A percentile compares a stretch with the other conserved stretches of the same genome.
Evolutionary conservation across 768 basidiomycete genomes (phyloP).

Genomic region (Cystofilobasidium capitatum): DNA sequence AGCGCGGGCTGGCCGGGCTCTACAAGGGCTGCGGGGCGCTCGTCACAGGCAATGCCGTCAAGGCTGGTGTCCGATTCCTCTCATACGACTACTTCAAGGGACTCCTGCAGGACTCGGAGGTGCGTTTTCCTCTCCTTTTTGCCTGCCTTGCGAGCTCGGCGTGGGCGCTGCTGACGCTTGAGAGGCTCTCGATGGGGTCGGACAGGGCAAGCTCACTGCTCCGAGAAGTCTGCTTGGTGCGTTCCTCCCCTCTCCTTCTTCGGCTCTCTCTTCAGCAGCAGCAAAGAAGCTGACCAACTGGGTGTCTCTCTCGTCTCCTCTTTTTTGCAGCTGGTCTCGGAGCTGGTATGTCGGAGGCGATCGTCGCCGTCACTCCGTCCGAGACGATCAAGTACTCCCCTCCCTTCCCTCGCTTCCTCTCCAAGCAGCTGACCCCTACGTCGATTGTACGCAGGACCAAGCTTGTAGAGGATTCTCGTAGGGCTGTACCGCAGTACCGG

Average conservation of each 20-base stretch:
- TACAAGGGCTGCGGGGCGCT: conserved; percentile 88
- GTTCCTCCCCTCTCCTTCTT: conserved; percentile 25
- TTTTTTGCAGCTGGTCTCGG: conserved; percentile 42
- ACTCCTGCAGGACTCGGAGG: conserved; percentile 70
- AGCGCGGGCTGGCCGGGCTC: conserved; percentile 70
- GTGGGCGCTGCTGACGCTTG: background rate
- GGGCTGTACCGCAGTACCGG: conserved; percentile 70
- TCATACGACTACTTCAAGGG: conserved; percentile 88
- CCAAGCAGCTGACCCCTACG: background rate
- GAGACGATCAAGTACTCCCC: conserved; percentile 83
- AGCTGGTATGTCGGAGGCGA: conserved; percentile 83
- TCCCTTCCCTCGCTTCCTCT: background rate
- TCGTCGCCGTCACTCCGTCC: conserved; percentile 91
- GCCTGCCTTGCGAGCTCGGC: background rate
- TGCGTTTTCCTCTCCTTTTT: conserved; percentile 39
- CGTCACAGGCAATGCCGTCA: conserved; percentile 78
- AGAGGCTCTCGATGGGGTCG: background rate
- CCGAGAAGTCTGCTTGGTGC: conserved; percentile 71
- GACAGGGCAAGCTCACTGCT: conserved; percentile 80
- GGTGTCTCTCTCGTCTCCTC: background rate
- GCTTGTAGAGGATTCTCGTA: conserved; percentile 86
- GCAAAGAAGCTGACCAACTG: background rate
- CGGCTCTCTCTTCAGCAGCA: too few species aligned
- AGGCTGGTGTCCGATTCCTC: conserved; percentile 92
- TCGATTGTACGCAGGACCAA: conserved; percentile 61